Evolutionary conservation across 352 stramenopile genomes (phyloP).

Genomic region (Peronospora farinosa): DNA sequence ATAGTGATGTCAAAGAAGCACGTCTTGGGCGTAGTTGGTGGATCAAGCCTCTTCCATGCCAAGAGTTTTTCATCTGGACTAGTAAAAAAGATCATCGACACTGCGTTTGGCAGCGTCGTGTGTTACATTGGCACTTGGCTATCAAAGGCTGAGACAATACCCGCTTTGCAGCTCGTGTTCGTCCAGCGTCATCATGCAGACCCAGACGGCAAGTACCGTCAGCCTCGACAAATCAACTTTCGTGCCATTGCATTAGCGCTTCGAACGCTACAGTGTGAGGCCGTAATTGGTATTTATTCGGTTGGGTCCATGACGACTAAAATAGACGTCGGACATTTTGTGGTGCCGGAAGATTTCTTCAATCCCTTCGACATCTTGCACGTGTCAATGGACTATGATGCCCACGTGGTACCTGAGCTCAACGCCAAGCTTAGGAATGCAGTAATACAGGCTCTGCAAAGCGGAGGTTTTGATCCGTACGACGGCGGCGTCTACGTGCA

Average conservation of each 20-base stretch:
- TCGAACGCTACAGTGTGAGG: slow-evolving; percentile 49
- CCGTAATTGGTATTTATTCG: slow-evolving; percentile 81
- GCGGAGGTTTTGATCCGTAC: slow-evolving; percentile 42
- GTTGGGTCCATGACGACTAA: slow-evolving; percentile 74
- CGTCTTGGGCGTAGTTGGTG: slow-evolving; percentile 80
- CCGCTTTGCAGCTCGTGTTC: slow-evolving; percentile 63
- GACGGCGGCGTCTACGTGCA: slow-evolving; percentile 85
- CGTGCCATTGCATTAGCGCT: slow-evolving; percentile 62
- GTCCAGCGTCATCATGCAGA: slow-evolving; percentile 82
- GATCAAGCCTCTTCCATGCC: slow-evolving; percentile 81
- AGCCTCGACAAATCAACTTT: slow-evolving; percentile 86
- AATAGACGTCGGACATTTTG: slow-evolving; percentile 31
- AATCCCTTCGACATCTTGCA: slow-evolving; percentile 84
- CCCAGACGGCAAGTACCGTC: slow-evolving; percentile 63
- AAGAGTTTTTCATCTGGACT: slow-evolving; percentile 54
- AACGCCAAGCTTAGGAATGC: slow-evolving; percentile 36
- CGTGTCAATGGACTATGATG: slow-evolving; percentile 75
- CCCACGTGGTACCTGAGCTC: slow-evolving; percentile 77
- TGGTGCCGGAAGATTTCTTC: slow-evolving; percentile 86
- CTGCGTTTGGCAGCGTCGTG: slow-evolving; percentile 59
- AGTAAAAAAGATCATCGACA: slow-evolving; percentile 51
- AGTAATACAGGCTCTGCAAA: slow-evolving; percentile 44
- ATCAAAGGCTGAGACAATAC: slow-evolving; percentile 4
- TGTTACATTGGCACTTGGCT: slow-evolving; percentile 52
- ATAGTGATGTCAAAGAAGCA: slow-evolving; percentile 13